These are phyloP conservation scores for Cladosporium sp. DNA, from an alignment of 2,329 filamentous ascomycete genomes.

Conservation along the genomic window DNA sequence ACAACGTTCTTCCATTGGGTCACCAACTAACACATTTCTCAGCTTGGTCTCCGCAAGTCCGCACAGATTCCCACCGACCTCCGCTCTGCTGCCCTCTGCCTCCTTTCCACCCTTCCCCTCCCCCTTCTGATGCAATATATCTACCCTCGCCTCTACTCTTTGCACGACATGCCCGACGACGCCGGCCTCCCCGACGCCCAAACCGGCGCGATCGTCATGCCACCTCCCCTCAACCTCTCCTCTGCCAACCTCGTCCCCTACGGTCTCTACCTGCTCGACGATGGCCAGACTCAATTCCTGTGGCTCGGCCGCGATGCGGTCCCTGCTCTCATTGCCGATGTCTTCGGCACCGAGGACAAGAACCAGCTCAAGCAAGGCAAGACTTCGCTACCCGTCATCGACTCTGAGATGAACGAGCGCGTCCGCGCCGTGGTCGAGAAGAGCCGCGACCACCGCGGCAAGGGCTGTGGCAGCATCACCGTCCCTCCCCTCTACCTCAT, in stretches of 20 bases:
- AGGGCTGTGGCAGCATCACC: conserved; percentile 88
- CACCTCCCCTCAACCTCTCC: conserved; percentile 77
- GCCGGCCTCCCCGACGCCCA: conserved; percentile 79
- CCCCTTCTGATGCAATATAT: conserved; percentile 92
- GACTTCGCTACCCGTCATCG: conserved; percentile 76
- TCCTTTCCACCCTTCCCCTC: conserved; percentile 88
- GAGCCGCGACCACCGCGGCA: conserved; percentile 79
- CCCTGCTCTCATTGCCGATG: conserved; percentile 79
- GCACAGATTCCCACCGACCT: conserved; percentile 92
- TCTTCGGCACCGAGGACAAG: conserved; percentile 83
- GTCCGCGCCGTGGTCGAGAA: conserved; percentile 88
- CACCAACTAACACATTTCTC: conserved; percentile 25
- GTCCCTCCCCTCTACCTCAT: conserved; percentile 91
- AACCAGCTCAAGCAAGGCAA: conserved; percentile 88
- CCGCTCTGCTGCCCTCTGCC: conserved; percentile 84
- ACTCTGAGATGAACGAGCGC: conserved; percentile 95
- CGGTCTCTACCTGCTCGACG: conserved; percentile 92
- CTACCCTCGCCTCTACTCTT: conserved; percentile 61
- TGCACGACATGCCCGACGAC: conserved; percentile 95
- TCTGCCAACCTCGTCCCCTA: conserved; percentile 84
- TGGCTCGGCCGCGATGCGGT: conserved; percentile 94
- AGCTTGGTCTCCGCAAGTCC: conserved; percentile 79
- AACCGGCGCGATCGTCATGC: conserved; percentile 84
- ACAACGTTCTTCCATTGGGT: no score
- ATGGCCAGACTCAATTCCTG: conserved; percentile 94